Base-by-base conservation (phyloP, 768 basidiomycete species). In the Tylopilus sp. region DNA sequence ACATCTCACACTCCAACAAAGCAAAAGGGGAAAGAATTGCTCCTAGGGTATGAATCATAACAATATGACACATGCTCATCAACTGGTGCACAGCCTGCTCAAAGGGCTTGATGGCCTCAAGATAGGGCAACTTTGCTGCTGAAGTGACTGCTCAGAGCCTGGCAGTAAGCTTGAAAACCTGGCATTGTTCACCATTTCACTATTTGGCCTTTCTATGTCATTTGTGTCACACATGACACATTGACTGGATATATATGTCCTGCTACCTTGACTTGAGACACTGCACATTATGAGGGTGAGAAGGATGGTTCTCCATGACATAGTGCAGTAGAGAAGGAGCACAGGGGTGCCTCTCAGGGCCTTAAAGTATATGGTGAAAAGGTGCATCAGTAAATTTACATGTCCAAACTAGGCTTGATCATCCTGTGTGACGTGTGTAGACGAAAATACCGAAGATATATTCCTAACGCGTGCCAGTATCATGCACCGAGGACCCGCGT, bases 21-120 rank as follows among this genome's bases (percentile, higher is more conserved):
- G n/a, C n/a, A n/a, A n/a, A n/a, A n/a, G n/a, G n/a, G n/a, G n/a
- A n/a, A n/a, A n/a, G n/a, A n/a, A n/a, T n/a, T n/a, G n/a, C n/a
- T n/a, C n/a, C n/a, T n/a, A n/a, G n/a, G n/a, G n/a, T n/a, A n/a
- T n/a, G n/a, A n/a, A n/a, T n/a, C n/a, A n/a, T n/a, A n/a, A n/a
- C n/a, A n/a, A n/a, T n/a, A n/a, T n/a, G n/a, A n/a, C n/a, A n/a
- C n/a, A 26, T 26, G 25, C 4, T 26, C 25, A 71, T 41, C 64
- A 64, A 15, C 72, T 75, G 49, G n/a, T n/a, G n/a, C 55, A 25
- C 17, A 68, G 58, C 39, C 40, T 65, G 46, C 73, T 87, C 38
- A 67, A 66, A 15, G 71, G 72, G 15, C 63, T 89, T 42, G 71
- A 79, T 47, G 66, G 71, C 50, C 70, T 88, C 45, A 81, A 81